Percentiles rank a stretch among this genome's conserved stretches.
phyloP scores from a whole-genome alignment of 2,329 filamentous ascomycete genomes.

The Penicillium sp. region DNA sequence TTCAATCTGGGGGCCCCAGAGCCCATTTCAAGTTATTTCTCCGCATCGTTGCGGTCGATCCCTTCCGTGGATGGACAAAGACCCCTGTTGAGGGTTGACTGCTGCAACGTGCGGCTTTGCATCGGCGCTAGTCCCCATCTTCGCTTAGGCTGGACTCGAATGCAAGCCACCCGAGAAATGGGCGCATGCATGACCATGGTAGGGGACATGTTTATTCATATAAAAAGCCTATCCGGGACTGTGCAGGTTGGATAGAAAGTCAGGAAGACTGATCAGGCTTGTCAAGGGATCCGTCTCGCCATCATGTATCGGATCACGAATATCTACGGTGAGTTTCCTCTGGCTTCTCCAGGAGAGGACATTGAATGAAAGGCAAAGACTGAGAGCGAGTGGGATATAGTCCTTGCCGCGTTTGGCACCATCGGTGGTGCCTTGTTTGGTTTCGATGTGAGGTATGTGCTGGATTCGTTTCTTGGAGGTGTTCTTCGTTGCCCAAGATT shows the following conservation, averaged over 20 bases:
- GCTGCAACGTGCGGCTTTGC: conserved; percentile 7
- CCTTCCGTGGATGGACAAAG: conserved; percentile 6
- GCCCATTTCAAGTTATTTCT: conserved; percentile 11
- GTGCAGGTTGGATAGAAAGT: neutral
- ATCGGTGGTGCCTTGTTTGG: conserved; percentile 54
- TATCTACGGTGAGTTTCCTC: conserved; percentile 36
- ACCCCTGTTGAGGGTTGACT: neutral
- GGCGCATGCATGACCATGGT: conserved; percentile 6
- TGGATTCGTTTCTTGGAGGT: too few relatives aligned
- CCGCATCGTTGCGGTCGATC: conserved; percentile 17
- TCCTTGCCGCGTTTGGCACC: conserved; percentile 52
- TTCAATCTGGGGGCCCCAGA: conserved; percentile 8
- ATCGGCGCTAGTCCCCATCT: conserved; percentile 2
- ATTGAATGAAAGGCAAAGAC: neutral
- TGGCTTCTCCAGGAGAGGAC: too few relatives aligned
- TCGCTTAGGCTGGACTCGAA: neutral
- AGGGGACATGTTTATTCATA: conserved; percentile 5
- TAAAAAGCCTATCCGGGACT: conserved; percentile 8
- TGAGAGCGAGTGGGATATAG: conserved; percentile 9
- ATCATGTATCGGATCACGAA: conserved; percentile 40
- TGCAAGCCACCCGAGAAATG: conserved; percentile 6
- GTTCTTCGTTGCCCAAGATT: too few relatives aligned
- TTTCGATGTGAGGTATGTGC: conserved; percentile 51
- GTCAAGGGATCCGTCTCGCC: neutral
- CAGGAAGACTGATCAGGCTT: neutral